Evolutionary conservation across 2,329 filamentous ascomycete species (phyloP), one percentile per base, ranked within the genome.

Genomic region (Venturiaceae sp.): DNA sequence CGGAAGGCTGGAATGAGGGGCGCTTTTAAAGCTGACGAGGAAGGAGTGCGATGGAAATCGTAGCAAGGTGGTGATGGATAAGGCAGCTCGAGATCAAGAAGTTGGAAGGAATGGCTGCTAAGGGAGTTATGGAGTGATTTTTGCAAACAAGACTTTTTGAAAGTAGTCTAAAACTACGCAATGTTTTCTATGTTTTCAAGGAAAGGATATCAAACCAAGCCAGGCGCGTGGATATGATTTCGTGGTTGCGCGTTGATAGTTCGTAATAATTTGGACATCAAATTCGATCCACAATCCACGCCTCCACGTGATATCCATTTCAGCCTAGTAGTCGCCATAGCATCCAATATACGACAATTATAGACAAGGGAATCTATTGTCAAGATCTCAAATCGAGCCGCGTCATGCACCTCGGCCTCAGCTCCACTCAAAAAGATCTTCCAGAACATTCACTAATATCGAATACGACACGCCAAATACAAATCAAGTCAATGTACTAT

Each of bases 91-190:
- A 26, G 11, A 14, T 52, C 39, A 60, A 57, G 53, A 53, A 32
- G 55, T 47, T 37, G 44, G 60, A 39, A 58, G 37, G 32, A 37
- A 52, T 44, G 57, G 28, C 37, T 41, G 23, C 36, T 30, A 57
- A 58, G 26, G 46, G 19, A 58, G 46, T n/a, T n/a, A n/a, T n/a
- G n/a, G n/a, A n/a, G n/a, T n/a, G n/a, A n/a, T n/a, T n/a, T n/a
- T n/a, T n/a, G n/a, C n/a, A n/a, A n/a, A n/a, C n/a, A n/a, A n/a
- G n/a, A n/a, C n/a, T n/a, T n/a, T n/a, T n/a, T n/a, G n/a, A n/a
- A n/a, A n/a, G n/a, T n/a, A n/a, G n/a, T n/a, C n/a, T n/a, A n/a
- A n/a, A n/a, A n/a, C n/a, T n/a, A n/a, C n/a, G n/a, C n/a, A n/a
- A n/a, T n/a, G n/a, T n/a, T n/a, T n/a, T n/a, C n/a, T n/a, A n/a